phyloP scores from a whole-genome alignment of 2,329 filamentous ascomycete genomes.

The Pestalotiopsis sp. region DNA sequence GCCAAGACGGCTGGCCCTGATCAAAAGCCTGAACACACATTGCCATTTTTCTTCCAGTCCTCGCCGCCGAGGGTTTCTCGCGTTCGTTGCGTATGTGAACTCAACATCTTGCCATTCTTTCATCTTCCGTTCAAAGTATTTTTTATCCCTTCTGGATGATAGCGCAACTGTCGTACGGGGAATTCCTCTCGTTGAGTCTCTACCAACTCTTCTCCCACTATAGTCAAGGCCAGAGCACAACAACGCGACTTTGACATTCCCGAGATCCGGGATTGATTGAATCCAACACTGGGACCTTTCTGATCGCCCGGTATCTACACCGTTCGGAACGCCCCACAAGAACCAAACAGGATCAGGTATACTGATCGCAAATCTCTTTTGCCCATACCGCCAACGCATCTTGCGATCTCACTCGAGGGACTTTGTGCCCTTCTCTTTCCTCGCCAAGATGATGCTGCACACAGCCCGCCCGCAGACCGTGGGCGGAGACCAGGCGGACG shows the following conservation, averaged over 20 bases:
- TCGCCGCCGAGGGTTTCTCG: no score
- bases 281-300: not conserved
- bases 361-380: not conserved
- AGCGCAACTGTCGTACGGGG: no score
- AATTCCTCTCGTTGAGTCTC: no score
- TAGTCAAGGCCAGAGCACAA: no score
- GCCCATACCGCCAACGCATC: not conserved
- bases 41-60: no score
- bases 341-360: not conserved
- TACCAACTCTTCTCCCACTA: no score
- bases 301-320: not conserved
- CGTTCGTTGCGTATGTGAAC: no score
- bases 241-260: not conserved
- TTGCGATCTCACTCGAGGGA: not conserved
- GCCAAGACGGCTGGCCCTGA: no score
- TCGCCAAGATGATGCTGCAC: slow-evolving; percentile 2
- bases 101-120: no score
- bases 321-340: not conserved
- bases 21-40: not conserved
- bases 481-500: not conserved
- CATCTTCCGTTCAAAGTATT: no score
- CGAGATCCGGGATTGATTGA: not conserved
- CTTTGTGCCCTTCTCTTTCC: not conserved
- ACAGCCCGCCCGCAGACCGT: not conserved
- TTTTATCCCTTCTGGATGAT: no score